phyloP scores from a whole-genome alignment of 352 stramenopile genomes.

The Phytophthora cactorum region DNA sequence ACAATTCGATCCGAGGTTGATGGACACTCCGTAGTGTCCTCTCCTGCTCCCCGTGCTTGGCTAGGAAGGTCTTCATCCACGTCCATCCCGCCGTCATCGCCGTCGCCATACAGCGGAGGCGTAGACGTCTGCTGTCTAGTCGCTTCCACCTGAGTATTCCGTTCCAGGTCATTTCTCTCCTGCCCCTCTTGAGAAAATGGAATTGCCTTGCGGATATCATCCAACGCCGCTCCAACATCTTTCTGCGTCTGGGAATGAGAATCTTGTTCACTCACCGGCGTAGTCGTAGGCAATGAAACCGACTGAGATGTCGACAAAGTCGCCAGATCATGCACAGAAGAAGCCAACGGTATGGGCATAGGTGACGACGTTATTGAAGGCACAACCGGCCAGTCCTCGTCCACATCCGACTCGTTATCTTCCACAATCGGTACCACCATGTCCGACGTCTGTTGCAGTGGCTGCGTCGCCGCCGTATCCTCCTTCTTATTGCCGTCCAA shows the following conservation, averaged over 20 bases:
- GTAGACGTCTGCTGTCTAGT: constrained; percentile 7
- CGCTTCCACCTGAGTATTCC: constrained; percentile 4
- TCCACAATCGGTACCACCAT: constrained; percentile 15
- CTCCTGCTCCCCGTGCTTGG: constrained; percentile 4
- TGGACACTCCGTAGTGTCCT: not conserved
- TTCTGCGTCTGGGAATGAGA: constrained; percentile 13
- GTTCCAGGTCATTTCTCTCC: not conserved
- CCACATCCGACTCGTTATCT: constrained; percentile 62
- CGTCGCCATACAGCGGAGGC: constrained; percentile 4
- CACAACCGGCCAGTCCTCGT: constrained; percentile 59
- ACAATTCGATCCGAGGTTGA: constrained; percentile 10
- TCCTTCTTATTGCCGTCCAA: constrained; percentile 3
- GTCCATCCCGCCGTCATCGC: constrained; percentile 39
- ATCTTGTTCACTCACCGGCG: not conserved
- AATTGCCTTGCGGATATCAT: constrained; percentile 14
- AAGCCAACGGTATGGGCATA: not conserved
- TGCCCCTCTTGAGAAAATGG: constrained; percentile 8
- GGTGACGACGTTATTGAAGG: not conserved
- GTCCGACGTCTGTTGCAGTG: constrained; percentile 4
- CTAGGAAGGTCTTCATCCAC: constrained; percentile 48
- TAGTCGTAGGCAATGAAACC: not conserved
- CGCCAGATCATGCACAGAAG: constrained; percentile 2
- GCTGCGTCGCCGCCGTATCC: not conserved
- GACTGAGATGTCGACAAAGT: not conserved
- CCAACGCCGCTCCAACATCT: constrained; percentile 14